phyloP scores from a whole-genome alignment of 768 basidiomycete species.

The Lactarius sanguifluus region DNA sequence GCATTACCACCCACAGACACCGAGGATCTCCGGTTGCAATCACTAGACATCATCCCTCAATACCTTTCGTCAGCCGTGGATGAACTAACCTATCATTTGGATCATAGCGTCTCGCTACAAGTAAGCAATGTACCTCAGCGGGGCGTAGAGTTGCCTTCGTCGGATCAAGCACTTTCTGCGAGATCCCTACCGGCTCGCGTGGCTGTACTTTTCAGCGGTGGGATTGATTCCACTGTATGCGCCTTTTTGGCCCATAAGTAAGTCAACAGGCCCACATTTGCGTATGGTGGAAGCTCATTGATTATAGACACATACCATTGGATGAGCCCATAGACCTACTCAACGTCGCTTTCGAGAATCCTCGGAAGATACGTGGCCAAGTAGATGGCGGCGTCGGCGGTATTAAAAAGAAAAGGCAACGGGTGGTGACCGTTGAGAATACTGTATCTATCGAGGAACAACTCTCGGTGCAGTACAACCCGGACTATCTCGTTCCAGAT shows the following conservation, averaged over 20 bases:
- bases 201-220: constrained; percentile 92
- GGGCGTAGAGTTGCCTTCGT: constrained; percentile 36
- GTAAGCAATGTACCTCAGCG: constrained; percentile 64
- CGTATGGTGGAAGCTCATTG: constrained; percentile 2
- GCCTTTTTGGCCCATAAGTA: constrained; percentile 79
- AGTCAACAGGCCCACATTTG: constrained; percentile 28
- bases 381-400: constrained; percentile 47
- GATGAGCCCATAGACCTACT: constrained; percentile 88
- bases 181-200: constrained; percentile 44
- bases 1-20: constrained; percentile 41
- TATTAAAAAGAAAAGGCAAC: constrained; percentile 47
- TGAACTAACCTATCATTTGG: constrained; percentile 53
- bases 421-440: constrained; percentile 30
- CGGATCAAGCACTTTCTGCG: neutral
- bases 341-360: constrained; percentile 95
- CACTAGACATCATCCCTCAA: constrained; percentile 45
- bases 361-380: constrained; percentile 63
- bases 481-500: constrained; percentile 82
- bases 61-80: constrained; percentile 47
- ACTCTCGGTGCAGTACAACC: constrained; percentile 21
- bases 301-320: constrained; percentile 61
- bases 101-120: constrained; percentile 63
- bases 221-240: constrained; percentile 87
- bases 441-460: neutral
- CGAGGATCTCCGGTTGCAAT: constrained; percentile 38